Evolutionary conservation across 306 rosid species (phyloP), one percentile per base, ranked within the genome.

Genomic region (Dalbergia cultrata): DNA sequence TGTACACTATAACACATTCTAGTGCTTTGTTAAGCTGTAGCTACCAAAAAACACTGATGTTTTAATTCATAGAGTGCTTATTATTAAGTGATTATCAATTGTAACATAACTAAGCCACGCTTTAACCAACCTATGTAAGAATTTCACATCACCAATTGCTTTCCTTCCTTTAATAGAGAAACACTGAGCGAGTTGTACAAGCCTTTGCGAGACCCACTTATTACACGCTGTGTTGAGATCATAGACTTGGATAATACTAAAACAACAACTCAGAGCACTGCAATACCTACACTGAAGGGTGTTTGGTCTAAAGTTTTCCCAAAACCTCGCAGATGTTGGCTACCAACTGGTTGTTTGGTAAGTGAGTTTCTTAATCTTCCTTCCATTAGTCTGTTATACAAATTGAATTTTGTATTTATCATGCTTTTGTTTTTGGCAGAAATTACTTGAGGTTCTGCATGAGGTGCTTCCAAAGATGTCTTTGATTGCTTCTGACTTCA

Each of bases 271-370:
- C 80, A 83, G 75, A 83, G 86, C 86, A 37, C 75, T 66, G 82
- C 86, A 73, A 45, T 84, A 22, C 73, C 85, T 19, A 82, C 72
- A 31, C 86, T 90, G 67, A 93, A 87, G 86, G 87, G 89, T 76
- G 67, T 91, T 80, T 95, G 95, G 99, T 93, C 98, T 60, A 93
- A 90, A 86, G 81, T 92, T 78, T 80, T 84, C 82, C 99, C 98
- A 33, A 91, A 86, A 82, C 93, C 98, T 39, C 91, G 80, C 81
- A 93, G 93, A 90, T 87, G 93, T 86, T 95, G 99, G 99, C 88
- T 95, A 50, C 99, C 99, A 60, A 95, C 97, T 59, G 99, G 97
- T 76, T 93, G 97, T 87, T 77, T 91, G 99, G 99, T 95, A 73
- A 87, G 93, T 16, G 72, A 88, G 78, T 65, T 44, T 70, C 22